Base-by-base conservation (phyloP, 257 asterid genomes). In the Verbena officinalis region DNA sequence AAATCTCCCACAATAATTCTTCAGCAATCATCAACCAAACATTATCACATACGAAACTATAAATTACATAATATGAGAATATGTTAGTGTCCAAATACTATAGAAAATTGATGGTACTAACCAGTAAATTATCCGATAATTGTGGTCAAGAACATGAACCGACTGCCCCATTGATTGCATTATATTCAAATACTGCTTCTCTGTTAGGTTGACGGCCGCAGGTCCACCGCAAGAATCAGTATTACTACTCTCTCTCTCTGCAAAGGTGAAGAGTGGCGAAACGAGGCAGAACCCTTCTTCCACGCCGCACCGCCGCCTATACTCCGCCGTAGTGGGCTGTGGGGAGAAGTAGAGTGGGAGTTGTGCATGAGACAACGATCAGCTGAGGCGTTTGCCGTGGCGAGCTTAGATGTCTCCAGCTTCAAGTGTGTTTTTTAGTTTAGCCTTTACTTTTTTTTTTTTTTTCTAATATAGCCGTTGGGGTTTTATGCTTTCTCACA, bases 81-180 rank as follows among this genome's bases (percentile, higher is more conserved):
- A 46, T 27, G 33, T 27, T 2, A 31, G 36, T 61, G 40, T 59
- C 33, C 46, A 78, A 55, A 73, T 27, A 53, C n/a, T n/a, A 9
- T 68, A 43, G 73, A 38, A 73, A 75, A 5, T 2, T 63, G n/a
- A 27, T 27, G 33, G 2, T 2, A 85, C 93, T 83, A 70, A 85
- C 98, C 98, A 92, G 83, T 86, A 89, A 65, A 86, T 84, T 49
- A 93, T 75, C 30, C 83, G 87, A 63, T 38, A 48, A 67, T 76
- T 73, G 20, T 77, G 81, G 83, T 90, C 96, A 79, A 87, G 70
- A 78, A 93, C 86, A 65, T 93, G 96, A 69, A 90, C 90, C 0
- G 97, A 76, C 56, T 93, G 97, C 46, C 95, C 99, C 95, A 90
- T 93, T 27, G 99, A 90, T 84, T 93, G 97, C 78, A 93, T 77